Evolutionary conservation across 2,329 filamentous ascomycete genomes (phyloP).

Genomic region (Apiospora aurea): DNA sequence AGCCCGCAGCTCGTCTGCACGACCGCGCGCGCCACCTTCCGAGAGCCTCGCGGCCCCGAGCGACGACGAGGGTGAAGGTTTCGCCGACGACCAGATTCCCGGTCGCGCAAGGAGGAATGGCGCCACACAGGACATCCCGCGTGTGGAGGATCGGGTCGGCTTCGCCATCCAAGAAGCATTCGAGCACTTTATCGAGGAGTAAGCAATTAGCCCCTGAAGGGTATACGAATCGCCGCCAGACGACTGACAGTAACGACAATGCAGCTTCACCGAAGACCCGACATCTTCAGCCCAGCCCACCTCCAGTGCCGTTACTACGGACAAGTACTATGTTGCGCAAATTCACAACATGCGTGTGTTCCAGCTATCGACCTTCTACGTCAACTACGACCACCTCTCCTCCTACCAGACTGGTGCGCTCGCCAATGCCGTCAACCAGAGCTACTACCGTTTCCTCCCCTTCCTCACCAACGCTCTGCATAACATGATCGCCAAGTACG

Average conservation of each 20-base stretch:
- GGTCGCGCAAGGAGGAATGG: slow-evolving; percentile 56
- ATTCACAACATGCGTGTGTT: slow-evolving; percentile 79
- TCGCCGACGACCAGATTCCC: slow-evolving; percentile 70
- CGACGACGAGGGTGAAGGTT: slow-evolving; percentile 64
- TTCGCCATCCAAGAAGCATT: slow-evolving; percentile 79
- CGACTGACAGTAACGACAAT: neutral
- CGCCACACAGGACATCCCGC: slow-evolving; percentile 62
- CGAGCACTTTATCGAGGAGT: slow-evolving; percentile 79
- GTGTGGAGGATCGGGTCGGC: slow-evolving; percentile 79
- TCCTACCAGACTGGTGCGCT: slow-evolving; percentile 80
- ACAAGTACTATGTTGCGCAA: slow-evolving; percentile 86
- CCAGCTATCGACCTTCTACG: slow-evolving; percentile 83
- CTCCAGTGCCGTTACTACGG: slow-evolving; percentile 75
- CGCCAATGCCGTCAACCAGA: slow-evolving; percentile 83
- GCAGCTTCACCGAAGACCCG: slow-evolving; percentile 70
- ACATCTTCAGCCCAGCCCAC: slow-evolving; percentile 66
- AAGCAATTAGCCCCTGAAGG: slow-evolving; percentile 37
- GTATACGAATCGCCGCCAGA: slow-evolving; percentile 13
- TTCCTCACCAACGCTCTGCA: slow-evolving; percentile 90
- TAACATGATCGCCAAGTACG: slow-evolving; percentile 92
- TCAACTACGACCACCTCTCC: slow-evolving; percentile 86
- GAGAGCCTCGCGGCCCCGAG: slow-evolving; percentile 67
- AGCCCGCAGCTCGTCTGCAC: slow-evolving; percentile 58
- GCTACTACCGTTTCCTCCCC: slow-evolving; percentile 95
- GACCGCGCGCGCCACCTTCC: slow-evolving; percentile 66